Evolutionary conservation across 257 asterid species (phyloP), one percentile per base, ranked within the genome.

Genomic region (Marsdenia floribunda): DNA sequence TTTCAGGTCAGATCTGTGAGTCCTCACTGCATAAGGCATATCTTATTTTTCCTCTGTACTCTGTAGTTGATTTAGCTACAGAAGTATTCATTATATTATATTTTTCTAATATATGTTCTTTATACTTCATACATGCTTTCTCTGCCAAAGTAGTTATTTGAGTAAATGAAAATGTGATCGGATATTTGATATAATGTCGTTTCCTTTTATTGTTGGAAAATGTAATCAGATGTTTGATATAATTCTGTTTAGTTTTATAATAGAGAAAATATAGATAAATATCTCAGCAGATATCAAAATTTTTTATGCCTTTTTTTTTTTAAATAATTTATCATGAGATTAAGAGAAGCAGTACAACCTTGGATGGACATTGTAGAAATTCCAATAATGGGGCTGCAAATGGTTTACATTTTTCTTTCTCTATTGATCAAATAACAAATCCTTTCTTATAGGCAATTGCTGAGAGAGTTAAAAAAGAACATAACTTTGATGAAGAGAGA

Each of bases 1-100:
- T 24, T 57, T 26, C 60, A 29, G 70, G 74, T 68, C 49, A 68
- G 79, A 68, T 76, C 70, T 29, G 57, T 24, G 4, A n/a, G 19
- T 76, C 29, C 6, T 16, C 10, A 3, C 29, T 29, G 29, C 29
- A 70, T 11, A 44, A 35, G 14, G 33, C 9, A 40, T 16, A 15
- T 13, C 65, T 47, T 59, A 5, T 15, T 76, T 6, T 29, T 57
- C 24, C 44, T 49, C 35, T 24, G 46, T 13, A 9, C 29, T 49
- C 35, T 24, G 44, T 13, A 9, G 50, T 18, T 65, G 70, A 37
- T 38, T 65, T 65, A 38, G 13, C 70, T 37, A 42, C 26, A 18
- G 49, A 18, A 65, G 50, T 65, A 38, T 16, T 65, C 46, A 5
- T 63, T 63, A 5, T 63, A 5, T 35, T 63, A 15, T 63, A 16